Percentiles rank a stretch among this genome's conserved stretches.
Evolutionary conservation across 257 asterid species (phyloP).

Genomic region (Solanum verrucosum): DNA sequence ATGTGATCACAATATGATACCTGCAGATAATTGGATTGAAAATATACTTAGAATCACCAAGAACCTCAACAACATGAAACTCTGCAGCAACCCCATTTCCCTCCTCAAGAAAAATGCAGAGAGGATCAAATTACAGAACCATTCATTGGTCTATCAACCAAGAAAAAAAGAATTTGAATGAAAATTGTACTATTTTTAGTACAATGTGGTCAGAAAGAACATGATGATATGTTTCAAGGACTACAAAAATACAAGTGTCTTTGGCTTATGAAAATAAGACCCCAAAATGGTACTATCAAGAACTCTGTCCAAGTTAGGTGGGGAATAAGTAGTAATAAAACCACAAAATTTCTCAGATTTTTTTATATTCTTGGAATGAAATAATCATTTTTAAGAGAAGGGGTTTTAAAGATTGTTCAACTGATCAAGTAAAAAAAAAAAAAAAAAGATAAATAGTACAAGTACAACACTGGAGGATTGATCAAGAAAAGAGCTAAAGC

Average conservation of each 20-base stretch:
- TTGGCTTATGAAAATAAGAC: constrained; percentile 13
- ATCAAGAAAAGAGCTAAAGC: constrained; percentile 19
- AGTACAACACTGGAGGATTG: constrained; percentile 5
- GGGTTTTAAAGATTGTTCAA: constrained; percentile 12
- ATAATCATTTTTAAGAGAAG: constrained; percentile 18
- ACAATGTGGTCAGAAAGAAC: constrained; percentile 20
- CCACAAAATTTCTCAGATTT: background rate
- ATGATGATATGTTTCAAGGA: constrained; percentile 20
- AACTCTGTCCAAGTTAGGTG: background rate
- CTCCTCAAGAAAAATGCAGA: constrained; percentile 4
- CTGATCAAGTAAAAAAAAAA: constrained; percentile 21
- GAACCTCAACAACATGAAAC: constrained; percentile 18
- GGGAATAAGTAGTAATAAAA: background rate
- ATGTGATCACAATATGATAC: constrained; percentile 26
- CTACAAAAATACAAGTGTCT: constrained; percentile 7
- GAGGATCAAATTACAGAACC: constrained; percentile 23
- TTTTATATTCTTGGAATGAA: constrained; percentile 16
- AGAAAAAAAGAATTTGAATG: constrained; percentile 6
- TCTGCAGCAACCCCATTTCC: constrained; percentile 42
- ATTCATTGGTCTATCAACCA: constrained; percentile 10
- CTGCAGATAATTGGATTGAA: constrained; percentile 55
- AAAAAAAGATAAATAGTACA: background rate
- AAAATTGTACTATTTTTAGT: constrained; percentile 1
- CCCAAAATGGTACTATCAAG: constrained; percentile 23
- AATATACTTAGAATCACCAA: constrained; percentile 24